Percentiles rank a stretch among this genome's conserved stretches.
Evolutionary conservation across 371 early-diverging fungal genomes (phyloP).

Genomic region (Syncephalis plumigaleata): DNA sequence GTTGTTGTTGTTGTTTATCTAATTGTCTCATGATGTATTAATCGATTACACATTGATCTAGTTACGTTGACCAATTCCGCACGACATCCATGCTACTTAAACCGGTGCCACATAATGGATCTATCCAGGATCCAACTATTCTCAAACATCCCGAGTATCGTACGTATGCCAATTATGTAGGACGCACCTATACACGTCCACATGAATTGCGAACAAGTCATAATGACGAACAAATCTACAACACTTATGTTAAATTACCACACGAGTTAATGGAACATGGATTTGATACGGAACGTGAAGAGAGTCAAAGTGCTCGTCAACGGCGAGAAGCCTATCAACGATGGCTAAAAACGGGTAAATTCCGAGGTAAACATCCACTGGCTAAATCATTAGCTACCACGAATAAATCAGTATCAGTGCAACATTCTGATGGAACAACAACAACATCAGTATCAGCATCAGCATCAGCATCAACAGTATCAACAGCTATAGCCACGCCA

Average conservation of each 20-base stretch:
- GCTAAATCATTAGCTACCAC: too few species aligned
- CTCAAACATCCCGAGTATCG: constrained; percentile 23
- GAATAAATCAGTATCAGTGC: too few species aligned
- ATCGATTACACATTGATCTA: constrained; percentile 2
- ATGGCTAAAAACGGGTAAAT: constrained; percentile 17
- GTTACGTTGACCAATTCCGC: constrained; percentile 31
- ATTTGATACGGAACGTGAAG: constrained; percentile 5
- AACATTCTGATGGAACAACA: too few species aligned
- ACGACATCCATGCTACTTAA: constrained; percentile 7
- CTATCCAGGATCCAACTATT: constrained; percentile 10
- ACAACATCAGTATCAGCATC: too few species aligned
- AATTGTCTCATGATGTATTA: not conserved
- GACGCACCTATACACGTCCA: constrained; percentile 19
- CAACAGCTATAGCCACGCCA: too few species aligned
- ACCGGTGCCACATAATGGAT: constrained; percentile 12
- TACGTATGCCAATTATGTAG: constrained; percentile 20
- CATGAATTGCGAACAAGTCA: constrained; percentile 13
- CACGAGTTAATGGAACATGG: constrained; percentile 14
- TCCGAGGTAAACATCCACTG: not conserved
- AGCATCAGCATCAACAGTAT: too few species aligned
- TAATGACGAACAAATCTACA: constrained; percentile 25
- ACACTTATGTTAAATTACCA: constrained; percentile 25
- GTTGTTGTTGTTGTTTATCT: too few species aligned
- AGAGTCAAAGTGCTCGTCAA: constrained; percentile 8
- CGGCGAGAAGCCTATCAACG: constrained; percentile 27